Evolutionary conservation across 2,329 filamentous ascomycete species (phyloP).

Genomic region (Phialemoniopsis sp.): DNA sequence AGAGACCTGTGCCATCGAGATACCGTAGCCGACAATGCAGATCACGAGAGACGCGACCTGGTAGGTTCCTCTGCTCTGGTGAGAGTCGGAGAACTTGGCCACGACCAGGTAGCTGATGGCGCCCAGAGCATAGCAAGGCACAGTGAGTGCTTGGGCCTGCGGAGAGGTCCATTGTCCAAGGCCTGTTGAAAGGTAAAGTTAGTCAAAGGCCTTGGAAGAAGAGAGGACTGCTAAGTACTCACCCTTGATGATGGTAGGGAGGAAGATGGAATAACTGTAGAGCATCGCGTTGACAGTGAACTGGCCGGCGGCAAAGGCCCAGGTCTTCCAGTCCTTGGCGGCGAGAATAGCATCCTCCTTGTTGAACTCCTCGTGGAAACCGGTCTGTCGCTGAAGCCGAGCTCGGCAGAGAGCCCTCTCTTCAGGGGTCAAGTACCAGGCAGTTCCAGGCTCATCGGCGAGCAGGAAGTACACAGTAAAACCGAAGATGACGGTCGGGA

Average conservation of each 20-base stretch:
- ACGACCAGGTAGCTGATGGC: constrained; percentile 1
- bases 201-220: not conserved
- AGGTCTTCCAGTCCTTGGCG: constrained; percentile 45
- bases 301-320: constrained; percentile 26
- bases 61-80: not conserved
- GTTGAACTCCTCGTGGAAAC: constrained; percentile 38
- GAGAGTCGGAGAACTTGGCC: not conserved
- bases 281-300: constrained; percentile 12
- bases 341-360: constrained; percentile 45
- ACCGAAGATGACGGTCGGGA: constrained; percentile 35
- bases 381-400: constrained; percentile 37
- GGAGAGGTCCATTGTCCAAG: not conserved
- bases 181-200: constrained; percentile 3
- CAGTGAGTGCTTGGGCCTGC: constrained; percentile 1
- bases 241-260: not conserved
- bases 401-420: constrained; percentile 44
- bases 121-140: not conserved
- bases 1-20: not conserved
- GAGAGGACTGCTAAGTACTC: not conserved
- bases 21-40: not conserved
- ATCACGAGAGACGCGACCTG: not conserved
- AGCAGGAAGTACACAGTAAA: constrained; percentile 40
- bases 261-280: not conserved
- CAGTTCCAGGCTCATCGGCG: constrained; percentile 38
- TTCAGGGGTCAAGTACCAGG: constrained; percentile 47